Conservation (phyloP, 495 filamentous ascomycete species). For the Penicillium lividum region DNA sequence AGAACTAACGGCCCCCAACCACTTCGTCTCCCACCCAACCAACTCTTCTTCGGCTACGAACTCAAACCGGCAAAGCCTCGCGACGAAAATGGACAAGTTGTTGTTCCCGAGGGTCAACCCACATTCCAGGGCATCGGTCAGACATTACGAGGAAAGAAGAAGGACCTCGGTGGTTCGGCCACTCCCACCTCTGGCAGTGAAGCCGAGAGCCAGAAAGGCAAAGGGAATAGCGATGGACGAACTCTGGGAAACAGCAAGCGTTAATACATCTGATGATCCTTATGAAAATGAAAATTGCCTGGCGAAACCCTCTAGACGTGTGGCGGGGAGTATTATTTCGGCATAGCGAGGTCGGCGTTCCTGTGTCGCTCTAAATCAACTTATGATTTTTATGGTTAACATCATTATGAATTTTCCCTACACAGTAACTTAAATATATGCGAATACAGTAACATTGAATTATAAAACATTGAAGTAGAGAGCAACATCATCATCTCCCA, state of each 20-base stretch:
- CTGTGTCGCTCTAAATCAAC: neutral
- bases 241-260: slow-evolving; percentile 25
- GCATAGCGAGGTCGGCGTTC: slow-evolving; percentile 30
- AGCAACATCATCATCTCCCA: too few species aligned
- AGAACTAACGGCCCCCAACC: slow-evolving; percentile 81
- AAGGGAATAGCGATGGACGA: slow-evolving; percentile 22
- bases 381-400: neutral
- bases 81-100: slow-evolving; percentile 63
- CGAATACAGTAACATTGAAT: too few species aligned
- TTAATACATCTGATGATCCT: slow-evolving; percentile 11
- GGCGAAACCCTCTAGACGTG: slow-evolving; percentile 19
- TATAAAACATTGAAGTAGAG: too few species aligned
- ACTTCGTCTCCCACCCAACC: slow-evolving; percentile 79
- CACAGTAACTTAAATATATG: too few species aligned
- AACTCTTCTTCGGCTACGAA: slow-evolving; percentile 95
- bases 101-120: slow-evolving; percentile 62
- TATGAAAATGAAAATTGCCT: slow-evolving; percentile 11
- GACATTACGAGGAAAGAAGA: slow-evolving; percentile 70
- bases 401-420: too few species aligned
- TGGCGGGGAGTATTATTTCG: slow-evolving; percentile 7
- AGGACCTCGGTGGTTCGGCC: slow-evolving; percentile 41
- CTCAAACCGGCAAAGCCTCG: slow-evolving; percentile 83
- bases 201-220: slow-evolving; percentile 32
- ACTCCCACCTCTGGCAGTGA: slow-evolving; percentile 41
- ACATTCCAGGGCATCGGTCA: slow-evolving; percentile 88